Evolutionary conservation across 163 green algal genomes (phyloP), one percentile per base, ranked within the genome.

Genomic region (Chlorella variabilis): DNA sequence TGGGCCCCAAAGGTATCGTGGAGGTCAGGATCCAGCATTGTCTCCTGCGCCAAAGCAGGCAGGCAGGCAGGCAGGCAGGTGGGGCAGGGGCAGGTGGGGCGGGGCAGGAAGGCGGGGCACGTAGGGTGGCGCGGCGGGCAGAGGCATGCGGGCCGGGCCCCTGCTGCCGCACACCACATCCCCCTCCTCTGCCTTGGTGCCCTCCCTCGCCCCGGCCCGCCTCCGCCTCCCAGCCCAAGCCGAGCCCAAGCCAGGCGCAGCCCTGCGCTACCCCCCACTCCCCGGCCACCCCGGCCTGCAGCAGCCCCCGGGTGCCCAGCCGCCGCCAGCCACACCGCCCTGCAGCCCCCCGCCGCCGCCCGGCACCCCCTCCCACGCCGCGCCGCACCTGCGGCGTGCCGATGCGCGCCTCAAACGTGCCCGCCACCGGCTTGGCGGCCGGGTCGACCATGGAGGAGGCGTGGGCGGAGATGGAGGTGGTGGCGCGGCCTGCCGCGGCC

Each of bases 1-100:
- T 89, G 84, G 3, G 75, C 84, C 4, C 84, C 84, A 78, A 89
- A 89, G 23, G 80, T 86, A 70, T 89, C 84, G 54, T 89, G 84
- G 15, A 89, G 27, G 56, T 89, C 84, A 2, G 84, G 65, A 41
- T 86, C 75, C 27, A 88, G 39, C 69, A 71, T 58, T n/a, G 49
- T 41, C 4, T 83, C 77, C 76, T 82, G 76, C 25, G 29, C 23
- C 36, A 59, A 15, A 48, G 25, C 3, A 59, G n/a, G n/a, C 36
- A 54, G 38, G 21, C 65, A 27, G 59, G 59, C 59, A 67, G 54
- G 54, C 54, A 33, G 54, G 54, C 54, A 63, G 45, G 45, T 15
- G 45, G 15, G 45, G n/a, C n/a, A n/a, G n/a, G n/a, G n/a, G n/a
- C n/a, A n/a, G n/a, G n/a, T n/a, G n/a, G n/a, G n/a, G n/a, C n/a